Percentiles rank a stretch among this genome's conserved stretches.
Conservation (phyloP, 768 basidiomycete genomes). For the Cantharellus cinnabarinus region DNA sequence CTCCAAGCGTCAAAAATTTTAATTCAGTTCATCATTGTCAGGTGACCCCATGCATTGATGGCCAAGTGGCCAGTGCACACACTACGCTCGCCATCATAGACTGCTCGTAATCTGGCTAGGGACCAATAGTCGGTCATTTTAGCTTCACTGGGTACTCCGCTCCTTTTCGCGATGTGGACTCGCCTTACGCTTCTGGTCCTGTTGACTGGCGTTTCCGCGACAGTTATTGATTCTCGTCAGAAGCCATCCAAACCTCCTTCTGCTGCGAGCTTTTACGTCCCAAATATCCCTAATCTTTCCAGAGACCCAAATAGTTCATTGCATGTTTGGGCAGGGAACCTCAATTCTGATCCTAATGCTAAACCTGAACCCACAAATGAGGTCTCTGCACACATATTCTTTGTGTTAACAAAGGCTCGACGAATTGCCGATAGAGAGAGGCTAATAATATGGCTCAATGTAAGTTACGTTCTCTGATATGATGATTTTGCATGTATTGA, state of each 20-base stretch:
- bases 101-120: not conserved
- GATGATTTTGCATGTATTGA: not conserved
- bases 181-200: not conserved
- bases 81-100: no score
- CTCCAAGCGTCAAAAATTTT: not conserved
- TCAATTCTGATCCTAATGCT: constrained; percentile 54
- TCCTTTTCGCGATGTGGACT: not conserved
- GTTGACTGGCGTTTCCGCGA: not conserved
- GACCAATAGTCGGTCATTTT: not conserved
- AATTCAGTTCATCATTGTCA: no score
- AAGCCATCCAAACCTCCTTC: constrained; percentile 6
- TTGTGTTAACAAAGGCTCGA: constrained; percentile 75
- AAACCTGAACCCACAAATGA: constrained; percentile 30
- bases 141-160: not conserved
- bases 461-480: constrained; percentile 20
- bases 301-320: constrained; percentile 36
- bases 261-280: constrained; percentile 70
- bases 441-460: constrained; percentile 94
- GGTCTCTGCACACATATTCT: constrained; percentile 63
- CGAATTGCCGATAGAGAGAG: constrained; percentile 77
- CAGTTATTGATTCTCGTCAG: not conserved
- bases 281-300: constrained; percentile 51
- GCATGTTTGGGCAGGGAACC: constrained; percentile 69
- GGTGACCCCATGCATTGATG: no score
- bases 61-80: no score